phyloP scores from a whole-genome alignment of 2,329 filamentous ascomycete species.

The Pseudogymnoascus sp. region DNA sequence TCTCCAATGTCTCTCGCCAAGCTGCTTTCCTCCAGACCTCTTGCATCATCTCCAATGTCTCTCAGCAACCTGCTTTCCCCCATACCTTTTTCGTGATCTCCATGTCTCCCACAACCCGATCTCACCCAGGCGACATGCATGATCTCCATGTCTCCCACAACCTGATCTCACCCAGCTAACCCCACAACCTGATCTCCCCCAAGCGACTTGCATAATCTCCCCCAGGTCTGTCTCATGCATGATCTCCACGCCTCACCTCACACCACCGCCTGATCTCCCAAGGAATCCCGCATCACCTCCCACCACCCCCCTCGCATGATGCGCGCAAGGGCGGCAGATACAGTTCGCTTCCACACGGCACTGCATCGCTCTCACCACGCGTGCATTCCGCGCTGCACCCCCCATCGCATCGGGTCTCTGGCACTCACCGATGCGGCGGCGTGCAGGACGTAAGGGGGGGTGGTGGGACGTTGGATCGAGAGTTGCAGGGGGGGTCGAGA shows the following conservation, averaged over 20 bases:
- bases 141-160: not conserved
- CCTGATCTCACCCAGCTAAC: not conserved
- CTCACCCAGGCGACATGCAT: not conserved
- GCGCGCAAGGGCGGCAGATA: slow-evolving; percentile 1
- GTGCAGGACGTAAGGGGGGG: not conserved
- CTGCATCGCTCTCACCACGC: not conserved
- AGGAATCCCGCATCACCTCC: not conserved
- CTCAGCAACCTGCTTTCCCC: not conserved
- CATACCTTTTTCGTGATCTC: not conserved
- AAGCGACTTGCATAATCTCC: not conserved
- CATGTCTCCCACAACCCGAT: not conserved
- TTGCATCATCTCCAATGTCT: not conserved
- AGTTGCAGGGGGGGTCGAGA: not conserved
- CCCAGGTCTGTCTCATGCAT: not conserved
- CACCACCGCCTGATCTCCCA: not conserved
- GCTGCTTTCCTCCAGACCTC: not conserved
- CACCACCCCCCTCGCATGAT: not conserved
- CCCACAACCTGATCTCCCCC: not conserved
- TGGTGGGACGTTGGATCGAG: slow-evolving; percentile 6
- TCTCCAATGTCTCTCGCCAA: not conserved
- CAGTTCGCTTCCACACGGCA: not conserved
- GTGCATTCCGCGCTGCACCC: not conserved
- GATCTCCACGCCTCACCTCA: not conserved
- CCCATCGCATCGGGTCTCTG: not conserved
- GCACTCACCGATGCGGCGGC: not conserved